A percentile compares a stretch with the other conserved stretches of the same genome.
phyloP scores from a whole-genome alignment of 2,329 filamentous ascomycete species.

The Furcasterigmium sp. region DNA sequence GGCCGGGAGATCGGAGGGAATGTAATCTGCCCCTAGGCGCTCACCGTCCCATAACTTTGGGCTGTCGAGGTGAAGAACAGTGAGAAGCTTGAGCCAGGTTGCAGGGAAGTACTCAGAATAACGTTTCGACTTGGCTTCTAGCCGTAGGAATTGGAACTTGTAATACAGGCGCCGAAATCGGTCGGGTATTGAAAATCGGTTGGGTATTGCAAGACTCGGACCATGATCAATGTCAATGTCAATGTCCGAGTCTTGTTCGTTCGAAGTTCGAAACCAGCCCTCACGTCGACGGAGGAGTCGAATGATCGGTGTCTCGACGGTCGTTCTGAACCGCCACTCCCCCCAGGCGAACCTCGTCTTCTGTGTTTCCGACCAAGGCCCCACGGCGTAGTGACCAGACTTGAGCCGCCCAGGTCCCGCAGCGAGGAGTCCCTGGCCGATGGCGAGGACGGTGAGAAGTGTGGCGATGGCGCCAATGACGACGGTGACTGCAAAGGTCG shows the following conservation, averaged over 20 bases:
- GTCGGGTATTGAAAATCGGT: no score
- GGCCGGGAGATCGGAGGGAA: background rate
- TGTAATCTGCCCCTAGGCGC: background rate
- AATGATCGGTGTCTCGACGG: background rate
- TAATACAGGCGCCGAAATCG: no score
- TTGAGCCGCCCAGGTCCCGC: conserved; percentile 2
- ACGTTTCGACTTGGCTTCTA: background rate
- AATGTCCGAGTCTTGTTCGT: no score
- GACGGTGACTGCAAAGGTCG: conserved; percentile 5
- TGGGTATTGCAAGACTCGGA: no score
- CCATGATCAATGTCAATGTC: no score
- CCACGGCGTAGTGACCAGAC: conserved; percentile 1
- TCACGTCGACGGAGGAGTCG: no score
- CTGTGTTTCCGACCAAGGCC: background rate
- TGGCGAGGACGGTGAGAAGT: conserved; percentile 6
- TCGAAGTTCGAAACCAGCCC: background rate
- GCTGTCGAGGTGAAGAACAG: background rate
- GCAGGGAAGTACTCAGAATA: conserved; percentile 1
- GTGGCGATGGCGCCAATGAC: conserved; percentile 9
- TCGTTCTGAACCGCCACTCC: background rate
- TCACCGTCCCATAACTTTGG: background rate
- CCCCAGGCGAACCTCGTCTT: background rate
- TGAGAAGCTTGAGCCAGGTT: conserved; percentile 1
- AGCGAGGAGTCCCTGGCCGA: conserved; percentile 6
- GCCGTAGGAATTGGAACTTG: no score